Evolutionary conservation across 2,329 filamentous ascomycete species (phyloP).

Genomic region (Nemania sp.): DNA sequence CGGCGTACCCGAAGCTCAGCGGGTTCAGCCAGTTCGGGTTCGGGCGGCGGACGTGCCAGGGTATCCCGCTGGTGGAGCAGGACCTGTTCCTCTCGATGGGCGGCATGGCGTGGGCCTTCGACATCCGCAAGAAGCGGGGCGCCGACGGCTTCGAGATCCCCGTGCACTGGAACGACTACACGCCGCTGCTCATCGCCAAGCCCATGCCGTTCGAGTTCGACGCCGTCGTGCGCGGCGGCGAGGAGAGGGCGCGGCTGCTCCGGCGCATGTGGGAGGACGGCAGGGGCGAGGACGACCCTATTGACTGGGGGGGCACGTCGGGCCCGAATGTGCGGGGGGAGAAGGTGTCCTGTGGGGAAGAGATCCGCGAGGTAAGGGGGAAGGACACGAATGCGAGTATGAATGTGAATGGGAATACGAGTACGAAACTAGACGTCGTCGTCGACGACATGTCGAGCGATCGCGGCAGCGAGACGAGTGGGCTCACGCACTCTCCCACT

Average conservation of each 20-base stretch:
- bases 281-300: slow-evolving; percentile 42
- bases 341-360: too few relatives aligned
- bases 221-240: slow-evolving; percentile 38
- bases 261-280: slow-evolving; percentile 44
- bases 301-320: background rate
- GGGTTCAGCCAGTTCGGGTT: slow-evolving; percentile 57
- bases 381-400: background rate
- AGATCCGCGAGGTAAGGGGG: slow-evolving; percentile 19
- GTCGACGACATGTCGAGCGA: slow-evolving; percentile 21
- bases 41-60: slow-evolving; percentile 55
- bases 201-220: slow-evolving; percentile 48
- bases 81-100: slow-evolving; percentile 48
- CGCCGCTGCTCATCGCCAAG: slow-evolving; percentile 51
- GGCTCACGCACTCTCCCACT: background rate
- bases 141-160: slow-evolving; percentile 39
- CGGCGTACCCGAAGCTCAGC: slow-evolving; percentile 44
- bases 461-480: slow-evolving; percentile 28
- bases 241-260: slow-evolving; percentile 35
- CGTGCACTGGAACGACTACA: slow-evolving; percentile 51
- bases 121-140: slow-evolving; percentile 39
- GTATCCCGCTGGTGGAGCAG: slow-evolving; percentile 48
- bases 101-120: slow-evolving; percentile 45
- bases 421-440: background rate
- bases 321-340: too few relatives aligned
- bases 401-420: too few relatives aligned